These are phyloP conservation scores for Coemansia sp. DNA, from an alignment of 192 early-diverging fungal genomes.

Conservation along the genomic window DNA sequence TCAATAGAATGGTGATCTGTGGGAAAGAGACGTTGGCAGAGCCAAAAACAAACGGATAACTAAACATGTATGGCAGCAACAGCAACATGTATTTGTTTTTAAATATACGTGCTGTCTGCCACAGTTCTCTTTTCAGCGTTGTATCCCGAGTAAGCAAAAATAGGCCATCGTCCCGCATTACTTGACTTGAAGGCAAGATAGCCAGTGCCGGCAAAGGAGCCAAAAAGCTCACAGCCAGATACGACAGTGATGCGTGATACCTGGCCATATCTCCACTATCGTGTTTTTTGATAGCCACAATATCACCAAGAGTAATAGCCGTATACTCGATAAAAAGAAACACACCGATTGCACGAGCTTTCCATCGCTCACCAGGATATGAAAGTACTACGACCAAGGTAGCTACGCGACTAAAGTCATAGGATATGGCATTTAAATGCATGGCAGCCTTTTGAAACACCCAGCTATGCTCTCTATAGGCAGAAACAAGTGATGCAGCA, in stretches of 20 bases:
- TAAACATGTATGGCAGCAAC: constrained; percentile 6
- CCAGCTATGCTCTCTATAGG: constrained; percentile 7
- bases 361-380: constrained; percentile 39
- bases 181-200: constrained; percentile 17
- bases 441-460: constrained; percentile 7
- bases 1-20: constrained; percentile 15
- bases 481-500: constrained; percentile 19
- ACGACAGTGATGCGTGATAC: constrained; percentile 12
- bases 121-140: constrained; percentile 13
- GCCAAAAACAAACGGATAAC: constrained; percentile 15
- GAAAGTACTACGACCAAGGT: constrained; percentile 29
- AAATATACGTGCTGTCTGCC: constrained; percentile 20
- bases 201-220: constrained; percentile 22
- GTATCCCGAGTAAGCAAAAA: constrained; percentile 32
- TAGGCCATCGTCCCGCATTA: constrained; percentile 35
- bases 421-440: constrained; percentile 13
- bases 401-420: constrained; percentile 26
- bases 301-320: constrained; percentile 30
- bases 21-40: constrained; percentile 22
- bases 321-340: constrained; percentile 29
- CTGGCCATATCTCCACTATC: constrained; percentile 1
- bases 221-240: constrained; percentile 14
- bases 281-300: constrained; percentile 27
- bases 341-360: constrained; percentile 16
- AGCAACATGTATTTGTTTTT: constrained; percentile 16